A percentile compares a stretch with the other conserved stretches of the same genome.
Conservation (phyloP, 805 yeast genomes). For the Candida awuae region DNA sequence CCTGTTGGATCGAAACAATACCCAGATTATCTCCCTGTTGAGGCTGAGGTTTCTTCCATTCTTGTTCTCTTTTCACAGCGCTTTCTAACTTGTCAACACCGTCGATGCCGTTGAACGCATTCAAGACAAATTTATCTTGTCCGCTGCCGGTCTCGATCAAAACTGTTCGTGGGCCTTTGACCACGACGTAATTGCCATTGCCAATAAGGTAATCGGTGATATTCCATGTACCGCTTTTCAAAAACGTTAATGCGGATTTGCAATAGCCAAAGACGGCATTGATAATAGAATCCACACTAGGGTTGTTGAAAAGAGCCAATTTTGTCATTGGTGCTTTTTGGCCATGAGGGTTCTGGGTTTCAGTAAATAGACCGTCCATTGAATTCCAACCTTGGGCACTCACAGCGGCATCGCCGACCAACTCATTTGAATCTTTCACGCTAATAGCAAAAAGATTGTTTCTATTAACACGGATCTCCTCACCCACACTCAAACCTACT, state of each 20-base stretch:
- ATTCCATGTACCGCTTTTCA: not conserved
- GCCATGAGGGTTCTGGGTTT: not conserved
- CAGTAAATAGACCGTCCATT: slow-evolving; percentile 6
- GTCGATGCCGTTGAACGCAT: slow-evolving; percentile 1
- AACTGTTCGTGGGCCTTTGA: slow-evolving; percentile 48
- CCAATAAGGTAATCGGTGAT: slow-evolving; percentile 22
- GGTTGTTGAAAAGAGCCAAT: not conserved
- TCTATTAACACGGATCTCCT: slow-evolving; percentile 40
- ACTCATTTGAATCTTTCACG: slow-evolving; percentile 40
- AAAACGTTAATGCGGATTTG: too few species aligned
- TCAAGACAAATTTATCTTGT: slow-evolving; percentile 17
- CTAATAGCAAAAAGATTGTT: slow-evolving; percentile 42
- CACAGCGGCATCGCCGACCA: slow-evolving; percentile 18
- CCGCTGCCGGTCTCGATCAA: slow-evolving; percentile 39
- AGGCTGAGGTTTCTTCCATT: slow-evolving; percentile 18
- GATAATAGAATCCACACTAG: not conserved
- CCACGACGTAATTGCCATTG: slow-evolving; percentile 38
- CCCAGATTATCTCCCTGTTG: slow-evolving; percentile 39
- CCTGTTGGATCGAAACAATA: slow-evolving; percentile 37
- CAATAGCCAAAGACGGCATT: too few species aligned
- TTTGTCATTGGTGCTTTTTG: not conserved
- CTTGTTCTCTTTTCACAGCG: slow-evolving; percentile 14
- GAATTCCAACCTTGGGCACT: slow-evolving; percentile 14
- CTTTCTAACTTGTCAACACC: slow-evolving; percentile 18
- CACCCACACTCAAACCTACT: slow-evolving; percentile 36